Conservation (phyloP, 768 basidiomycete genomes). For the Cystobasidium onofrii region DNA sequence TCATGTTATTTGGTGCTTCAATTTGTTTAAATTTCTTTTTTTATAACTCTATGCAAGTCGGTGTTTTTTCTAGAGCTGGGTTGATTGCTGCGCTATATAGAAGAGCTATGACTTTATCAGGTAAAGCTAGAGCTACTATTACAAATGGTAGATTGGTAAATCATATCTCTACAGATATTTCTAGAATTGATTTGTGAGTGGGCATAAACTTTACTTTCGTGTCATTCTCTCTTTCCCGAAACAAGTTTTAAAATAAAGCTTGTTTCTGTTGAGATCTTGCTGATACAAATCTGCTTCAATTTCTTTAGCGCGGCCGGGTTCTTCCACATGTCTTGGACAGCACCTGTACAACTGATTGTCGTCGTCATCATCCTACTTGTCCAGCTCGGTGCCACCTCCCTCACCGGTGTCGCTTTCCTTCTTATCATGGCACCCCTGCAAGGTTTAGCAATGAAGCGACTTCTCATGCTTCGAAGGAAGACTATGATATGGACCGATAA, state of each 20-base stretch:
- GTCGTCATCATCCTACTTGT: slow-evolving; percentile 66
- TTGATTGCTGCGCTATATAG: slow-evolving; percentile 80
- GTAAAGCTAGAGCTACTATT: slow-evolving; percentile 67
- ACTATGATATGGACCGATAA: slow-evolving; percentile 83
- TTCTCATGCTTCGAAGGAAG: slow-evolving; percentile 62
- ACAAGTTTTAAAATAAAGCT: no score
- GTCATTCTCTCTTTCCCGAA: no score
- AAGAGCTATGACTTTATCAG: slow-evolving; percentile 64
- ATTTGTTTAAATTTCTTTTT: slow-evolving; percentile 67
- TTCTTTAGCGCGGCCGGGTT: slow-evolving; percentile 48
- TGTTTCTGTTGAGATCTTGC: no score
- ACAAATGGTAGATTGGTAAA: slow-evolving; percentile 85
- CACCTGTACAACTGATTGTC: slow-evolving; percentile 62
- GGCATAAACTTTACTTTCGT: background rate
- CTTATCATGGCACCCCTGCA: slow-evolving; percentile 67
- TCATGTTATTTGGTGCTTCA: slow-evolving; percentile 60
- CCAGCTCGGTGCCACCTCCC: slow-evolving; percentile 59
- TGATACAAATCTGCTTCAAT: background rate
- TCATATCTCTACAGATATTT: slow-evolving; percentile 86
- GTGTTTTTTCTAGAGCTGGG: slow-evolving; percentile 72
- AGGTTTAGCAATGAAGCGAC: slow-evolving; percentile 60
- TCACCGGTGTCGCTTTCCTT: slow-evolving; percentile 59
- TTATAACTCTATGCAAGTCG: slow-evolving; percentile 66
- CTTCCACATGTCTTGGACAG: slow-evolving; percentile 54
- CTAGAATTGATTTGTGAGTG: slow-evolving; percentile 74